Base-by-base conservation (phyloP, 2,329 filamentous ascomycete genomes). In the Trichophaea hybrida region DNA sequence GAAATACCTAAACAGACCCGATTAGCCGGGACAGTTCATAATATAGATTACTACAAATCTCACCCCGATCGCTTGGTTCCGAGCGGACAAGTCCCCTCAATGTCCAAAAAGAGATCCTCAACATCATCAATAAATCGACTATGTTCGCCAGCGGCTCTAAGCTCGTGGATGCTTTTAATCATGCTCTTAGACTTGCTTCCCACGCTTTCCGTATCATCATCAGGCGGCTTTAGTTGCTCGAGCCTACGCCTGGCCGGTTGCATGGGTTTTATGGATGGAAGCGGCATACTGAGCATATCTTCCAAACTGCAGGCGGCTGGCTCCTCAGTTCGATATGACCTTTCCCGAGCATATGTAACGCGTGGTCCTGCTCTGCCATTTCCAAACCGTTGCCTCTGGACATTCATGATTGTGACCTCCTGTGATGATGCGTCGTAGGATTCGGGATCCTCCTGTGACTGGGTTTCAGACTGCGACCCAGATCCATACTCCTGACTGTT, bases 61-160 rank as follows among this genome's bases (percentile, higher is more conserved):
- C 63, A 66, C 63, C 64, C 59, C 51, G 55, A 61, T 46, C 64
- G 57, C 15, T 50, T 62, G 35, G 56, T 61, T 34, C 62, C 51
- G n/a, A 64, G 52, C 49, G 60, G 53, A 32, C 59, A 37, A 15
- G 53, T 55, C 5, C 59, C 58, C 43, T 65, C 80, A 64, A 85
- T 79, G 58, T 81, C 77, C 49, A 80, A 79, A 57, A 83, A 71
- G 13, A 84, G 71, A 65, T 85, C 82, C 62, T 82, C 79, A 71
- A 85, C 78, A 66, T 83, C 80, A 64, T 85, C 81, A 4, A 81
- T 75, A 64, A 82, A 82, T 33, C 82, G 78, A 66, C 80, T 82
- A 67, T 84, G 84, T 24, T 80, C 81, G 13, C 82, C 82, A 4
- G 82, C 81, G 61, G 83, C 79, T 55, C 81, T 76, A 46, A 85